A percentile compares a stretch with the other conserved stretches of the same genome.
These are phyloP conservation scores for Fusarium beomiforme DNA, from an alignment of 2,329 filamentous ascomycete species.

Conservation along the genomic window DNA sequence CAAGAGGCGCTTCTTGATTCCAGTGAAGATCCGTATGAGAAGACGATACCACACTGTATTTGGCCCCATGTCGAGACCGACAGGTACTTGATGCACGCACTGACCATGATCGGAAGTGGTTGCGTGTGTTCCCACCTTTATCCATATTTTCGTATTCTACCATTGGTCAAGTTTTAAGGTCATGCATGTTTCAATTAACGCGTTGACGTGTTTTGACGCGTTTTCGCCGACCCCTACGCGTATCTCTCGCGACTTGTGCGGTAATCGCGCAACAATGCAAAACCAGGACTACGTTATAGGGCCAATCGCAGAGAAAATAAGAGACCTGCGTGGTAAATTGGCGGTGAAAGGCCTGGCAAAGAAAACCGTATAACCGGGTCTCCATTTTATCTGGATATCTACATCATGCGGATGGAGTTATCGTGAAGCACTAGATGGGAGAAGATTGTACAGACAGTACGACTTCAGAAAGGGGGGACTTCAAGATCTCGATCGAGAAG, in stretches of 20 bases:
- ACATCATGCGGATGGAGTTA: neutral
- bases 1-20: neutral
- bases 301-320: conserved; percentile 18
- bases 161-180: conserved; percentile 20
- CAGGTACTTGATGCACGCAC: conserved; percentile 37
- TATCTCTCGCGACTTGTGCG: conserved; percentile 21
- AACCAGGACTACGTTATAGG: conserved; percentile 6
- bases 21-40: conserved; percentile 3
- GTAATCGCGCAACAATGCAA: conserved; percentile 18
- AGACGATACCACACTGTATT: conserved; percentile 8
- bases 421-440: neutral
- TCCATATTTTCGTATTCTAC: conserved; percentile 4
- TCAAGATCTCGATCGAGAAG: neutral
- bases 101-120: conserved; percentile 39
- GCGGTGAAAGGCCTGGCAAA: conserved; percentile 11
- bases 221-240: conserved; percentile 16
- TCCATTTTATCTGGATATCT: neutral
- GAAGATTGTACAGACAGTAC: neutral
- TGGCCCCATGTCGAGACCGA: neutral
- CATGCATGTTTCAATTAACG: conserved; percentile 31
- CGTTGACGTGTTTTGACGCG: conserved; percentile 24
- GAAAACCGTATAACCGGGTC: neutral
- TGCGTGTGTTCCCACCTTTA: conserved; percentile 32
- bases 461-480: neutral
- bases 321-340: conserved; percentile 11